Conservation (phyloP, 805 yeast species). For the Candida nanaspora region DNA sequence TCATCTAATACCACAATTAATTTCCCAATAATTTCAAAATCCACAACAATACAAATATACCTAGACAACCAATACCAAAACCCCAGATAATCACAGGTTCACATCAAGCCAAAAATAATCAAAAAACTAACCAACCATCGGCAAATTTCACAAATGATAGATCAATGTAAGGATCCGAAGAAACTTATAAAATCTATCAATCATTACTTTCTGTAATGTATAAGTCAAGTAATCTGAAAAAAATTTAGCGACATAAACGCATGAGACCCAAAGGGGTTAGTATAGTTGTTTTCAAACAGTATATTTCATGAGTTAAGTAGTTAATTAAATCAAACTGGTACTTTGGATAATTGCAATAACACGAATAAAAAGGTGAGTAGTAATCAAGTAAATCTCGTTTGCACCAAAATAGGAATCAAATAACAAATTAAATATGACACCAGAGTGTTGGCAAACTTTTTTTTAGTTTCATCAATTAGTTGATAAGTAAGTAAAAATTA, state of each 20-base stretch:
- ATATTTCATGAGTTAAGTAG: neutral
- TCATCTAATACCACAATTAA: conserved; percentile 23
- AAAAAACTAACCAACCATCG: conserved; percentile 1
- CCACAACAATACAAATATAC: too few species aligned
- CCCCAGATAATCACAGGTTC: too few species aligned
- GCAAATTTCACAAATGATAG: conserved; percentile 10
- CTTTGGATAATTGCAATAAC: neutral
- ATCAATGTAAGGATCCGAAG: neutral
- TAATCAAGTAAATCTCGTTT: conserved; percentile 65
- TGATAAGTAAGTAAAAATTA: neutral
- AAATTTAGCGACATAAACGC: too few species aligned
- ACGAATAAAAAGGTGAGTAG: conserved; percentile 59
- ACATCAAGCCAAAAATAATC: neutral
- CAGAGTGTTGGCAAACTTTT: conserved; percentile 96
- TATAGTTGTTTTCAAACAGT: too few species aligned
- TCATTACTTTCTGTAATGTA: too few species aligned
- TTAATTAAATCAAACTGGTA: neutral
- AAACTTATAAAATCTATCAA: conserved; percentile 3
- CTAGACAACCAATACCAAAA: too few species aligned
- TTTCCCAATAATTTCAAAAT: neutral
- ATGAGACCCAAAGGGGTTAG: neutral
- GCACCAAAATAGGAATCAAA: conserved; percentile 86
- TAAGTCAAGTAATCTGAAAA: too few species aligned
- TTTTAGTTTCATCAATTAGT: too few species aligned
- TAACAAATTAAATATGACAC: conserved; percentile 54